Percentiles rank a stretch among this genome's conserved stretches.
Conservation (phyloP, 331 rosid genomes). For the Telfairia occidentalis region DNA sequence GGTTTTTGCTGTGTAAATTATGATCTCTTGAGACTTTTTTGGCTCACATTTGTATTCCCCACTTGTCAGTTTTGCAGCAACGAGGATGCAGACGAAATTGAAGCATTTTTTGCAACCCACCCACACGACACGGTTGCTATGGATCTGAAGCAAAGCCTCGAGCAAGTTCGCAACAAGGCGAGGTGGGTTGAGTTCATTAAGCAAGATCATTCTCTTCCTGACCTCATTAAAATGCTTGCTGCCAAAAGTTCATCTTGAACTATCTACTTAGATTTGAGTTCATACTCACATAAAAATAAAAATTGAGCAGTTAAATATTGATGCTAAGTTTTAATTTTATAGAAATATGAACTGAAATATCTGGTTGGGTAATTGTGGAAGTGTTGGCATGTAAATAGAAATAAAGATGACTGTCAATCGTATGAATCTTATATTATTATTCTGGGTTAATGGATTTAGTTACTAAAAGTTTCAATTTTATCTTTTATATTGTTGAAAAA, state of each 20-base stretch:
- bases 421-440: background rate
- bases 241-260: conserved; percentile 10
- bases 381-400: background rate
- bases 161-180: conserved; percentile 45
- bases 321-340: background rate
- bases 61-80: conserved; percentile 39
- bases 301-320: background rate
- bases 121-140: conserved; percentile 25
- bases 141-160: conserved; percentile 43
- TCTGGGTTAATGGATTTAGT: background rate
- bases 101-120: conserved; percentile 30
- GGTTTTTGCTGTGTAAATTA: background rate
- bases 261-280: background rate
- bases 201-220: conserved; percentile 32
- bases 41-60: background rate
- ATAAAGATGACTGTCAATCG: background rate
- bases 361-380: background rate
- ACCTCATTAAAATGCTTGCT: conserved; percentile 27
- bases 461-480: background rate
- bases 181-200: conserved; percentile 41
- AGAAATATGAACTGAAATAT: background rate
- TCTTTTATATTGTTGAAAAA: too few species aligned
- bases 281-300: background rate
- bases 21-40: background rate
- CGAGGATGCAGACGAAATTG: conserved; percentile 44